phyloP scores from a whole-genome alignment of 2,329 filamentous ascomycete species.

The Chalaropsis thielavioides region DNA sequence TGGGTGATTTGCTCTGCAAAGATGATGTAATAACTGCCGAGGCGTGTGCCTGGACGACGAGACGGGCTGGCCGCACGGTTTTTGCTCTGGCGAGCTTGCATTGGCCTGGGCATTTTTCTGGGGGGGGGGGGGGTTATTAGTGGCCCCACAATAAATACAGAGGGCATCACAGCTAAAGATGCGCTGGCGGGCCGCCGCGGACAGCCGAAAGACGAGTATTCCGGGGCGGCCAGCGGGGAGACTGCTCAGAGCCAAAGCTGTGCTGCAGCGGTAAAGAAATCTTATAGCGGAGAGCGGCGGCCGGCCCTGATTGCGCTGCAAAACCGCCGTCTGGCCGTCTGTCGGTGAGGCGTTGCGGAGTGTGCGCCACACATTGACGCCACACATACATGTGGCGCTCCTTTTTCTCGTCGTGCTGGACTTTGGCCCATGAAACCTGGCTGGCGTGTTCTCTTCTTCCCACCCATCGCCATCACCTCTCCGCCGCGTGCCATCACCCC shows the following conservation, averaged over 20 bases:
- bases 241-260: not conserved
- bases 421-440: not conserved
- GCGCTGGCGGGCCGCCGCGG: not conserved
- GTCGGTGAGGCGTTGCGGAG: not conserved
- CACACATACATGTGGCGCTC: not conserved
- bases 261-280: too few species aligned
- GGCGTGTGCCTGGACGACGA: not conserved
- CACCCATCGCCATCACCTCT: too few species aligned
- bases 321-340: not conserved
- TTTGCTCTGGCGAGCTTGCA: not conserved
- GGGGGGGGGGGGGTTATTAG: not conserved
- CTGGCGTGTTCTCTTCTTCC: not conserved
- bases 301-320: not conserved
- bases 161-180: not conserved
- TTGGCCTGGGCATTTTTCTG: not conserved
- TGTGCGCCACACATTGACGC: not conserved
- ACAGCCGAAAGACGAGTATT: not conserved
- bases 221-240: not conserved
- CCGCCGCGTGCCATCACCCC: too few species aligned
- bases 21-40: not conserved
- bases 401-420: not conserved
- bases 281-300: too few species aligned
- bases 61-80: not conserved
- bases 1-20: not conserved
- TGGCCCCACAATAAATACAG: constrained; percentile 6